Evolutionary conservation across 2,329 filamentous ascomycete species (phyloP).

Genomic region (Xylariomycetidae sp.): DNA sequence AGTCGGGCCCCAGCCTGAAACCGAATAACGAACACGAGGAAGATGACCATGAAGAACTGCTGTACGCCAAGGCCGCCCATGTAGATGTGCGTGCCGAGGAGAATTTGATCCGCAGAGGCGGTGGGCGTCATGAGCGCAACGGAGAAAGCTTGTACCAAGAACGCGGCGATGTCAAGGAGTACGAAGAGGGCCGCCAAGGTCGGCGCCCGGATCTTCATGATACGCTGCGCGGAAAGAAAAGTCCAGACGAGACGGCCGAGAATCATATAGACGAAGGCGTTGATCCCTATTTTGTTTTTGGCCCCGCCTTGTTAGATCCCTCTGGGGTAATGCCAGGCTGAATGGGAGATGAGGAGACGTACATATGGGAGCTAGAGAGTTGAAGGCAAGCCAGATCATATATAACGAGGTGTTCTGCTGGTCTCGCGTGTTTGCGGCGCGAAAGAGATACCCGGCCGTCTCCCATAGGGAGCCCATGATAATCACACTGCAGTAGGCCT

Average conservation of each 20-base stretch:
- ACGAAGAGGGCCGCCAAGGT: slow-evolving; percentile 1
- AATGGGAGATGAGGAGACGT: no score
- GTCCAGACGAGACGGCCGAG: slow-evolving; percentile 1
- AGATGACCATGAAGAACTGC: not conserved
- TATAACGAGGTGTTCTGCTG: not conserved
- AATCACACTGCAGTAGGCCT: not conserved
- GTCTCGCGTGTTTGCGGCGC: not conserved
- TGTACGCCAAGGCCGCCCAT: not conserved
- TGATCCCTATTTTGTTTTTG: not conserved
- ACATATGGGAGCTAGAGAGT: no score
- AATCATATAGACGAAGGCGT: slow-evolving; percentile 1
- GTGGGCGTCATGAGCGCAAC: not conserved
- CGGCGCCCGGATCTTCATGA: not conserved
- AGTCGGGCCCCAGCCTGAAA: not conserved
- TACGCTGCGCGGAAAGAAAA: not conserved
- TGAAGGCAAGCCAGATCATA: not conserved
- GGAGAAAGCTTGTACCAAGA: not conserved
- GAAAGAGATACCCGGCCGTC: not conserved
- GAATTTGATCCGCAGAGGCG: not conserved
- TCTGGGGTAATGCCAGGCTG: no score
- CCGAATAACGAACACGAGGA: not conserved
- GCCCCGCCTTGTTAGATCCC: not conserved
- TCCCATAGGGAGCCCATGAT: slow-evolving; percentile 1
- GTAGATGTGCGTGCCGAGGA: not conserved
- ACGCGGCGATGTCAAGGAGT: not conserved